Percentiles rank a stretch among this genome's conserved stretches.
These are phyloP conservation scores for Eleusine indica DNA, from an alignment of 176 grass and related monocot genomes.

Conservation along the genomic window DNA sequence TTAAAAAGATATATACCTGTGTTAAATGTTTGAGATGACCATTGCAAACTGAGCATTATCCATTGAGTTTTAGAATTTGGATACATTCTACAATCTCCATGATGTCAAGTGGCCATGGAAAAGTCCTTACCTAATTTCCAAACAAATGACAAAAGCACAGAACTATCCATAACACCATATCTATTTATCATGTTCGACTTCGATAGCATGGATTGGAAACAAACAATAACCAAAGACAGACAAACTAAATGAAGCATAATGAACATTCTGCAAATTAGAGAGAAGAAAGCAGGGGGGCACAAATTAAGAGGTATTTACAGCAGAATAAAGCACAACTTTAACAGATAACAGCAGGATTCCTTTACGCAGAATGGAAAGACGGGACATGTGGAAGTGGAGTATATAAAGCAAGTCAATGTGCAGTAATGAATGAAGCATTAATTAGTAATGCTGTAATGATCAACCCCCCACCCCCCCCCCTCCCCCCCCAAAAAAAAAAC, in stretches of 20 bases:
- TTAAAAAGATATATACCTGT: conserved; percentile 23
- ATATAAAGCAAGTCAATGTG: conserved; percentile 22
- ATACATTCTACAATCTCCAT: conserved; percentile 10
- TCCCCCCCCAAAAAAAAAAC: background rate
- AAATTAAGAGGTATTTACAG: background rate
- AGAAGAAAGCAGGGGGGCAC: conserved; percentile 18
- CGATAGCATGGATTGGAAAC: conserved; percentile 10
- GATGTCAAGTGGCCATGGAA: conserved; percentile 3
- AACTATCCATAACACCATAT: background rate
- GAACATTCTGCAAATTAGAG: background rate
- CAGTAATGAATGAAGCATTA: conserved; percentile 25
- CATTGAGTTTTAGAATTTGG: conserved; percentile 5
- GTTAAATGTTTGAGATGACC: background rate
- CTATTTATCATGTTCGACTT: background rate
- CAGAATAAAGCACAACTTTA: background rate
- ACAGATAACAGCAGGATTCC: conserved; percentile 1
- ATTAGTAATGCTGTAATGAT: conserved; percentile 15
- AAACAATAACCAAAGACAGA: conserved; percentile 16
- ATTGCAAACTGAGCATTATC: conserved; percentile 5
- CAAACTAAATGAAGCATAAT: conserved; percentile 6
- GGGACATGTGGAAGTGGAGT: background rate
- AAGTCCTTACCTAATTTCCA: background rate
- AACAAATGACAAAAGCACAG: conserved; percentile 21
- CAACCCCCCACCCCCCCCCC: background rate
- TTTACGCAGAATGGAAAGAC: background rate